Conservation (phyloP, 441 rosid genomes). For the Isatis lusitanica region DNA sequence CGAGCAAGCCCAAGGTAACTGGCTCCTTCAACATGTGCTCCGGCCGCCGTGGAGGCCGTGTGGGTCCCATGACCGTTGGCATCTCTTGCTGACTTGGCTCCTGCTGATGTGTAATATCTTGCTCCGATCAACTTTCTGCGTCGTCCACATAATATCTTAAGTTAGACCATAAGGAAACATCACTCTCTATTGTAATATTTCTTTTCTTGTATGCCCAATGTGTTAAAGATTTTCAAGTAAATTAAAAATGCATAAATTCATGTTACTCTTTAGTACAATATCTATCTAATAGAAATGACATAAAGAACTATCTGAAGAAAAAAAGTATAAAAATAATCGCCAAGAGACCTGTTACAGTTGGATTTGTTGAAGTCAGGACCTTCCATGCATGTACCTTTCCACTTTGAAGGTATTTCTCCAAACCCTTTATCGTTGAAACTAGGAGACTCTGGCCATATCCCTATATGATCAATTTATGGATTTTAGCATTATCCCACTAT, state of each 20-base stretch:
- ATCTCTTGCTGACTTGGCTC: slow-evolving; percentile 64
- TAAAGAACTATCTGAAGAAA: neutral
- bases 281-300: neutral
- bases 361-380: slow-evolving; percentile 58
- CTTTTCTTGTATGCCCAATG: neutral
- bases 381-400: slow-evolving; percentile 86
- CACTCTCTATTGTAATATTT: too few relatives aligned
- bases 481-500: neutral
- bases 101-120: slow-evolving; percentile 46
- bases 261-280: neutral
- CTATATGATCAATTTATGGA: slow-evolving; percentile 32
- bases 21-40: slow-evolving; percentile 49
- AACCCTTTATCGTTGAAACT: slow-evolving; percentile 68
- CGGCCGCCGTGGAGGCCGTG: slow-evolving; percentile 73
- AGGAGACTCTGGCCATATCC: slow-evolving; percentile 85
- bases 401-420: slow-evolving; percentile 63
- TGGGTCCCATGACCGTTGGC: slow-evolving; percentile 74
- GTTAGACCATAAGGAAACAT: neutral
- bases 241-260: too few relatives aligned
- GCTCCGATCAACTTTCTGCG: slow-evolving; percentile 84
- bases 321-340: neutral
- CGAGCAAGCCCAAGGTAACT: slow-evolving; percentile 61
- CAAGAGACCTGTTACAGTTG: slow-evolving; percentile 62
- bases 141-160: neutral
- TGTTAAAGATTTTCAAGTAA: neutral